Conservation (phyloP, 2,329 filamentous ascomycete species). For the Fusarium buxicola region DNA sequence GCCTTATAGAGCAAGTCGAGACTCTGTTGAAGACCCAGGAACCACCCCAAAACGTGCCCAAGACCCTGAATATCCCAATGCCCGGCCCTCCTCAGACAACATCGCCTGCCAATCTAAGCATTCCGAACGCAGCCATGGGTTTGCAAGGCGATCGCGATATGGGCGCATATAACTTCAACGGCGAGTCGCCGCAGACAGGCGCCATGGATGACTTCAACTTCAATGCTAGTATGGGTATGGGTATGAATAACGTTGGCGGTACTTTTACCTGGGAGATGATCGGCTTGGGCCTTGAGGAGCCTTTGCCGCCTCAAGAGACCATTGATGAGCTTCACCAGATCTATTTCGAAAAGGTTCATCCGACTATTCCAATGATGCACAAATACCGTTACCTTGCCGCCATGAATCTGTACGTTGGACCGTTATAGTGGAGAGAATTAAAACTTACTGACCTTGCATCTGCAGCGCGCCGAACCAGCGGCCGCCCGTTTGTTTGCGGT, state of each 20-base stretch:
- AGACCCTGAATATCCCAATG: conserved; percentile 47
- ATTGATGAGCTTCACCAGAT: conserved; percentile 90
- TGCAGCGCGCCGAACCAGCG: conserved; percentile 80
- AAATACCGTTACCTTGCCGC: conserved; percentile 87
- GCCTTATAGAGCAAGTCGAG: conserved; percentile 85
- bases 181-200: conserved; percentile 63
- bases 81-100: conserved; percentile 48
- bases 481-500: conserved; percentile 88
- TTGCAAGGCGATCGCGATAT: conserved; percentile 60
- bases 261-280: conserved; percentile 85
- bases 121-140: conserved; percentile 60
- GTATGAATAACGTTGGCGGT: conserved; percentile 62
- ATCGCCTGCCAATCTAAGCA: conserved; percentile 44
- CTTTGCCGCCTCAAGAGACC: conserved; percentile 67
- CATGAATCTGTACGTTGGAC: conserved; percentile 77
- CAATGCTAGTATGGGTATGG: conserved; percentile 60
- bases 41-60: conserved; percentile 50
- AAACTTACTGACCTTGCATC: conserved; percentile 25
- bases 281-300: conserved; percentile 69
- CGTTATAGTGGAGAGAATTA: neutral
- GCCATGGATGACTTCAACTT: conserved; percentile 70
- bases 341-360: conserved; percentile 92
- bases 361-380: conserved; percentile 89
- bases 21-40: conserved; percentile 87
- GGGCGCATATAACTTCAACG: conserved; percentile 67